Evolutionary conservation across 805 yeast genomes (phyloP), one percentile per base, ranked within the genome.

Genomic region (Candida hungchunana): DNA sequence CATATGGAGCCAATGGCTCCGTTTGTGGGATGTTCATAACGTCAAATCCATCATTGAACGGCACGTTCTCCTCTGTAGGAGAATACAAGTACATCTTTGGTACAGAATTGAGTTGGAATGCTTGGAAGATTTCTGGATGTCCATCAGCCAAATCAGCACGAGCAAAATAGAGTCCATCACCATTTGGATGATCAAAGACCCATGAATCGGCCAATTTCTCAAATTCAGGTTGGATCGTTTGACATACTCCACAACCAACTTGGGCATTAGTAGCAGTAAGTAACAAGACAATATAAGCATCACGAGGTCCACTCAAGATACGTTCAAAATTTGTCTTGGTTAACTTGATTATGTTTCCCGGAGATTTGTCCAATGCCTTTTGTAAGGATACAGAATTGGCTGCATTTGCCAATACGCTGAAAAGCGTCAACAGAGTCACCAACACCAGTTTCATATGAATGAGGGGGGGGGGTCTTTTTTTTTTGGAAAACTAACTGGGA

Each of bases 171-270:
- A 89, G 61, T 20, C 66, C 71, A 30, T 68, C 72, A 27, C 66
- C 73, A 40, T 64, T 61, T 15, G 86, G 82, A 50, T 75, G 79
- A 28, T 73, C 79, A 25, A 67, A 54, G 37, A 62, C 54, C 79
- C 82, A 84, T 17, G 89, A 79, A 32, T 64, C 51, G 7, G 85
- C 94, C 26, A 87, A 59, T 28, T 61, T 53, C 13, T 71, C 71
- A 51, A 59, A 84, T 28, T 71, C 73, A 3, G 96, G 95, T 18
- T 71, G 76, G 48, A 83, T 71, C 28, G 79, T 77, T 8, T 63
- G 48, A 69, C 98, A 93, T 34, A 84, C 65, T 1, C 66, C 64
- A 64, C 98, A 93, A 10, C 84, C 85, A 53, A 89, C 73, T 42
- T 75, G 75, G 2, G 86, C 69, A 32, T 79, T 71, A 8, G 80